Conservation (phyloP, 805 yeast species). For the Candida lessepsii region DNA sequence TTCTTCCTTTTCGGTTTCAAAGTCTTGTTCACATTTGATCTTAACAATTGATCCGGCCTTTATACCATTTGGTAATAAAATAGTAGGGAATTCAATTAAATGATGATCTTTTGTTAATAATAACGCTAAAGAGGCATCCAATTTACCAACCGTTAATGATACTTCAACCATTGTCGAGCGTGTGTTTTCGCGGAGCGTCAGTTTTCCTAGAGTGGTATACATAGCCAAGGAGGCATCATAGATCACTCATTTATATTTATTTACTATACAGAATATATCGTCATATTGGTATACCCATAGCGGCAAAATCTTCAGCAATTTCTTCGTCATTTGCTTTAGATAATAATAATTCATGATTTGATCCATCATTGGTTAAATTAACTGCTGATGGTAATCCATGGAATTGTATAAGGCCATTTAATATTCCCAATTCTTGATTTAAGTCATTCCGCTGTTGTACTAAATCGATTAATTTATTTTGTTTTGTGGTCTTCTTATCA, state of each 20-base stretch:
- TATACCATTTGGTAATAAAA: slow-evolving; percentile 84
- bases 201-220: too few species aligned
- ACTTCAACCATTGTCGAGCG: slow-evolving; percentile 66
- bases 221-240: too few species aligned
- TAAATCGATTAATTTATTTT: slow-evolving; percentile 39
- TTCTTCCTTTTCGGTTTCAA: slow-evolving; percentile 62
- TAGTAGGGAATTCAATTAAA: slow-evolving; percentile 94
- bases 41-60: slow-evolving; percentile 90
- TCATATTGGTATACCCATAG: slow-evolving; percentile 47
- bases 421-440: slow-evolving; percentile 65
- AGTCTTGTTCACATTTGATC: slow-evolving; percentile 78
- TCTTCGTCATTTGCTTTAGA: slow-evolving; percentile 69
- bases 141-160: slow-evolving; percentile 89
- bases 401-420: slow-evolving; percentile 64
- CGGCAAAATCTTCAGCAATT: slow-evolving; percentile 65
- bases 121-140: slow-evolving; percentile 92
- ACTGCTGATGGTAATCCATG: slow-evolving; percentile 80
- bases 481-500: slow-evolving; percentile 34
- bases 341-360: slow-evolving; percentile 36
- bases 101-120: slow-evolving; percentile 90
- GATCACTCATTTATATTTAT: too few species aligned
- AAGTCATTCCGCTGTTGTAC: slow-evolving; percentile 66
- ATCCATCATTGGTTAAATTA: slow-evolving; percentile 41
- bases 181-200: neutral
- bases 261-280: neutral